A percentile compares a stretch with the other conserved stretches of the same genome.
Conservation (phyloP, 1,139 yeast genomes). For the Kurtzmaniella quercitrusa region DNA sequence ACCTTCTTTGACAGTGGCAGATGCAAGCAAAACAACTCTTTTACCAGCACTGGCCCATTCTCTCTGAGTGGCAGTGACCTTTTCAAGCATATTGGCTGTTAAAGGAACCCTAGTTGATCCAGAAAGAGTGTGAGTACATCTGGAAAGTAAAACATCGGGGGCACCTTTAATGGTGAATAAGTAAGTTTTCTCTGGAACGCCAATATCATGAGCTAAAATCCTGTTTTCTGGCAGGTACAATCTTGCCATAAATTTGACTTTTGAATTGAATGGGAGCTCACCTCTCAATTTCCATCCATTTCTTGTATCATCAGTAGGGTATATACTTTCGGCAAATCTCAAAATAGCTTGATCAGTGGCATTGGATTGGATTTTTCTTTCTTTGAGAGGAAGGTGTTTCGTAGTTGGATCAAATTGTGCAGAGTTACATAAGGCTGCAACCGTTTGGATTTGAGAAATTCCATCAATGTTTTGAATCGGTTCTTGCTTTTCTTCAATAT, state of each 20-base stretch:
- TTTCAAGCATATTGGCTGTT: constrained; percentile 11
- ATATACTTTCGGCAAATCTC: constrained; percentile 27
- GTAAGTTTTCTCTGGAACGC: constrained; percentile 12
- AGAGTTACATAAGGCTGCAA: constrained; percentile 40
- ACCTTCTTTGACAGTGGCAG: constrained; percentile 17
- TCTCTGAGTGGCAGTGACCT: constrained; percentile 25
- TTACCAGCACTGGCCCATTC: constrained; percentile 41
- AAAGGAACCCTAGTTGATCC: constrained; percentile 12
- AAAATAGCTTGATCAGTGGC: constrained; percentile 48
- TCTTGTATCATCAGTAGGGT: constrained; percentile 10
- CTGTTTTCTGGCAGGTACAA: constrained; percentile 16
- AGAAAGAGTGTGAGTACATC: constrained; percentile 22
- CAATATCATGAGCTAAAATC: constrained; percentile 10
- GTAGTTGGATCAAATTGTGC: constrained; percentile 21
- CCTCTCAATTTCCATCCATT: constrained; percentile 20
- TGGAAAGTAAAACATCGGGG: constrained; percentile 41
- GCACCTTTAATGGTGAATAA: constrained; percentile 45
- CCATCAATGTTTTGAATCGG: constrained; percentile 4
- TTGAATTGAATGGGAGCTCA: constrained; percentile 44
- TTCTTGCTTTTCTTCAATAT: constrained; percentile 3
- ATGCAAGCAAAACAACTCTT: constrained; percentile 42
- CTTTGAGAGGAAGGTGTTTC: constrained; percentile 10
- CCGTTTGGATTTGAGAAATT: constrained; percentile 15
- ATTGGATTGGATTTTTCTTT: constrained; percentile 35
- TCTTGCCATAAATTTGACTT: constrained; percentile 45